Base-by-base conservation (phyloP, 441 rosid species). In the Eutrema salsugineum region DNA sequence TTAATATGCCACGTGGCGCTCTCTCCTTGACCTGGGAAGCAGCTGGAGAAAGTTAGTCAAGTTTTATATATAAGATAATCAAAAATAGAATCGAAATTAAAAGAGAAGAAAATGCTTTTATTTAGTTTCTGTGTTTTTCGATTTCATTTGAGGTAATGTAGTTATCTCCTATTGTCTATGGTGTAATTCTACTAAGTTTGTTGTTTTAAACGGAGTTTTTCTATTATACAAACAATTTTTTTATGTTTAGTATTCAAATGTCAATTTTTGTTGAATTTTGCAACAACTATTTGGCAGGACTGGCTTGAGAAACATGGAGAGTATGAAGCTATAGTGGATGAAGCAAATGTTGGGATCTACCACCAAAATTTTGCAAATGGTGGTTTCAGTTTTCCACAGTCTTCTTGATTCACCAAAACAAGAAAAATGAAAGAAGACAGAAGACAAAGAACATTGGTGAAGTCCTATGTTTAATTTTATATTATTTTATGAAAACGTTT, bases 261-360 rank as follows among this genome's bases (percentile, higher is more conserved):
- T 22, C 15, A 49, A 17, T 44, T 2, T 20, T 27, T 46, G 3
- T 33, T 61, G 57, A 30, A 42, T 8, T 15, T 42, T 61, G 32
- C n/a, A 14, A 42, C 57, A 40, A 24, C 19, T 62, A 20, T 33
- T 15, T 78, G 27, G 0, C 42, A 94, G 96, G 85, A 80, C 38
- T 89, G 96, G 98, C 86, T 94, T 65, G 88, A 83, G 17, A 75
- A 81, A 19, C 84, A 87, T 82, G 79, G 79, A 62, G 76, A 69
- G 39, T 87, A 81, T 54, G 87, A 89, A 68, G 90, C 95, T 71
- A 83, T 94, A 58, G 72, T 88, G 5, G 98, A 94, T 83, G 97
- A 93, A 77, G 98, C 97, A 74, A 94, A 94, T 84, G 70, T 91
- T 79, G 95, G 93, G 3, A 91, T 94, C 63, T 90, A 87, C 80